Evolutionary conservation across 1,139 yeast species (phyloP), one percentile per base, ranked within the genome.

Genomic region (Yamadazyma sp.): DNA sequence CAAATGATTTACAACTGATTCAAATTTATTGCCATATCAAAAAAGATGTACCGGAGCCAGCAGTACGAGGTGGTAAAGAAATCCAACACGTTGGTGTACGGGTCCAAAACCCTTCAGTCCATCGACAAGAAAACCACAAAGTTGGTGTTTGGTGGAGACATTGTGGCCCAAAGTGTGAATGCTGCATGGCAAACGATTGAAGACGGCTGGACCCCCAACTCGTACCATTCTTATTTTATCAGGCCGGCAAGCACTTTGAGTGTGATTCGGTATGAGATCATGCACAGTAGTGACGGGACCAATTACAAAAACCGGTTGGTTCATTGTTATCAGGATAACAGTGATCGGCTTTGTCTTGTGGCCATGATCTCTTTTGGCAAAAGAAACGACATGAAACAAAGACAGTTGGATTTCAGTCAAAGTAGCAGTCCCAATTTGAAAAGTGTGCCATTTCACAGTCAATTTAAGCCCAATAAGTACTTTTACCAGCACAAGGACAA

Each of bases 91-190:
- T 33, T 46, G 9, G 57, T 53, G 18, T 52, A 51, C 20, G 74
- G 73, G 1, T 56, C 57, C 22, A 58, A 59, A 41, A 71, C 73
- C 3, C 57, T 69, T 38, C 65, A 67, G 46, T 59, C 68, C 13
- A 57, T 59, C 40, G 52, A 48, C 21, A 33, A 41, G 3, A 46
- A 46, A 26, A 43, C 46, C 40, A 22, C 51, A 42, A 20, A 64
- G 53, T 18, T 60, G 21, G 51, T 67, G 33, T 56, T 57, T 42
- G 76, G 75, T 3, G 76, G 76, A 0, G 62, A 62, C 38, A 47
- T 70, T 15, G 64, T 64, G 15, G 74, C 65, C n/a, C 76, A 70
- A 46, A 65, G 70, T 18, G 41, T 70, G 11, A 44, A 65, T 28
- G 74, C 62, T 14, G 74, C 71, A 4, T 56, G 68, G 45, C 54